Evolutionary conservation across 108 stramenopile genomes (phyloP), one percentile per base, ranked within the genome.

Genomic region (Nitzschia inconspicua): DNA sequence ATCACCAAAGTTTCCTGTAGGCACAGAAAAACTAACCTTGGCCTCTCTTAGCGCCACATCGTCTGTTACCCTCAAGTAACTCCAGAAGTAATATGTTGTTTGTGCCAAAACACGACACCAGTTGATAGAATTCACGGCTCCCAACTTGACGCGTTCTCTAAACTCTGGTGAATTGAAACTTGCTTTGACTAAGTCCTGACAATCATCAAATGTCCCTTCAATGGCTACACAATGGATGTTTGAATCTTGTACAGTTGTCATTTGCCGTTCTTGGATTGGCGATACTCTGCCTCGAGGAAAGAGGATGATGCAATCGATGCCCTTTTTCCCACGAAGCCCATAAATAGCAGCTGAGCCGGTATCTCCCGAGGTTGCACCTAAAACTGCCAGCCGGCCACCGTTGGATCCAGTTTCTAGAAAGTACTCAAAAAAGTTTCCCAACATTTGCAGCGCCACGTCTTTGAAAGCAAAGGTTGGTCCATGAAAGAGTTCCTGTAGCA

Each of bases 381-480:
- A 73, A 44, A 98, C 93, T 36, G 97, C 90, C 7, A 98, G 76
- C 4, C 91, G 76, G 6, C 91, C 96, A 4, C 63, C 78, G 58
- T 95, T 93, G 53, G 81, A 84, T 9, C 92, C 91, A 43, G 92
- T 93, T 37, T 84, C 78, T 53, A 99, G 75, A 47, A 99, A 97
- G 83, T 97, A 97, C 77, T 99, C 98, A 69, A 99, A 99, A 64
- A 99, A 91, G 62, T 96, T 95, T 20, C 98, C 98, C 41, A 99
- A 90, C 80, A 98, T 98, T 83, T 98, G 97, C 25, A 99, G 78
- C 20, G 98, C 98, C 14, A 99, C 98, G 70, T 99, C 98, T 75
- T 99, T 99, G 90, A 99, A 98, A 24, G 98, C 97, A 60, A 96
- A 97, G 23, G 98, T 99, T 16, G 97, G 97, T 47, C 98, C 98